Base-by-base conservation (phyloP, 148 eudicot genomes). In the Spergularia bocconei region DNA sequence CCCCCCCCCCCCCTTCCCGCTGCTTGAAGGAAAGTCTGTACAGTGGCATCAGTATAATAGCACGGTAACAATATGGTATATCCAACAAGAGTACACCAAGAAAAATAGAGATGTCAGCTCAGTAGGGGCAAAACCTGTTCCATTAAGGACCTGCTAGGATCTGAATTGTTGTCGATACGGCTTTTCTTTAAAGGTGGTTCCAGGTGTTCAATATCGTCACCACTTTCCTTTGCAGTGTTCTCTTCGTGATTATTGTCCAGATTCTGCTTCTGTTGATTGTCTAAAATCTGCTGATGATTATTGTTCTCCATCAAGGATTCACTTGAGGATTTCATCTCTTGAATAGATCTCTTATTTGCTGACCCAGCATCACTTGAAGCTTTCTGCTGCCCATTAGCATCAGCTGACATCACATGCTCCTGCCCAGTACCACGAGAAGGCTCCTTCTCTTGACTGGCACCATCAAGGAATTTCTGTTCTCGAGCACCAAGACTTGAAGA, bases 111-210 rank as follows among this genome's bases (percentile, higher is more conserved):
- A 23, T 17, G 23, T 29, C 41, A 60, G 59, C 68, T 48, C 6
- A 54, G 67, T 11, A 73, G 51, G 75, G 15, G 14, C 25, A 48
- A 55, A 79, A 92, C 99, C 97, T 92, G 93, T 70, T 92, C 85
- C 88, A 95, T 87, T 80, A 92, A 82, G 69, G 91, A 87, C 76
- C 78, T 84, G 75, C 85, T 83, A 58, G 88, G 84, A 80, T 87
- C 90, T 61, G 87, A 79, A 73, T 85, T 63, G 39, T 73, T 63
- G 36, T 73, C 82, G 10, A 65, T 36, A 65, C 88, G 75, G 58
- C 82, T 71, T 78, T 82, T 92, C 90, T 91, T 92, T 53, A 58
- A 67, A 65, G 85, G 92, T 60, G 91, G 92, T 38, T 78, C 84
- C 71, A 77, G 75, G 68, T 79, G 76, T 68, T 85, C 91, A 63